A percentile compares a stretch with the other conserved stretches of the same genome.
phyloP scores from a whole-genome alignment of 441 rosid species.

The Adansonia rubrostipa region DNA sequence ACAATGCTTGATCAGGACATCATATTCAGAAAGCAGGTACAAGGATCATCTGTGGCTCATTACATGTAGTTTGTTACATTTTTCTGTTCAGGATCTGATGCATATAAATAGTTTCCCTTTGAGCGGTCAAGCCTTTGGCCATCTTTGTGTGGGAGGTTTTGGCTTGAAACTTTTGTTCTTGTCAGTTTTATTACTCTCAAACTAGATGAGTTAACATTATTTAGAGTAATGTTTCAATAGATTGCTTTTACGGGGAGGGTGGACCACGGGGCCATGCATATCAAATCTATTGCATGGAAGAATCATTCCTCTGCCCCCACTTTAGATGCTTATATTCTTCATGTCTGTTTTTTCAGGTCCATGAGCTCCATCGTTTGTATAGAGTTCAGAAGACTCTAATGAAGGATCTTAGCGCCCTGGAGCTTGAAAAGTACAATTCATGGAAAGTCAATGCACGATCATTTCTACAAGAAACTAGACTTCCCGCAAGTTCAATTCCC shows the following conservation, averaged over 20 bases:
- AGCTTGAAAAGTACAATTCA: constrained; percentile 24
- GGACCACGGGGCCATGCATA: background rate
- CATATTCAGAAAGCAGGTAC: constrained; percentile 54
- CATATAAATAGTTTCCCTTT: constrained; percentile 18
- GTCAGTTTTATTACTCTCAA: constrained; percentile 7
- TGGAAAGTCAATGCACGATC: constrained; percentile 35
- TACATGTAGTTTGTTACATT: no score
- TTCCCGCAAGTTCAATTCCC: constrained; percentile 24
- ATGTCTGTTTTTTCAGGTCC: no score
- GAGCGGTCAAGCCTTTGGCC: background rate
- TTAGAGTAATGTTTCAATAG: background rate
- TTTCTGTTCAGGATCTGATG: background rate
- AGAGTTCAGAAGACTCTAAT: no score
- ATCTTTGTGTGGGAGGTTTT: background rate
- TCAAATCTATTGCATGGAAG: no score
- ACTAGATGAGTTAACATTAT: background rate
- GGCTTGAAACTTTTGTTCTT: constrained; percentile 12
- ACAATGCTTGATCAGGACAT: constrained; percentile 54
- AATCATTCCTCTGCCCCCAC: no score
- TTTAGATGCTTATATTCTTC: no score
- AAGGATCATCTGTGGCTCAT: background rate
- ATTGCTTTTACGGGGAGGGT: background rate
- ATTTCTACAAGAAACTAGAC: constrained; percentile 22
- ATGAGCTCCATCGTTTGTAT: no score
- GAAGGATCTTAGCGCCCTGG: no score